Evolutionary conservation across 352 stramenopile species (phyloP), one percentile per base, ranked within the genome.

Genomic region (Blastocystis sp.): DNA sequence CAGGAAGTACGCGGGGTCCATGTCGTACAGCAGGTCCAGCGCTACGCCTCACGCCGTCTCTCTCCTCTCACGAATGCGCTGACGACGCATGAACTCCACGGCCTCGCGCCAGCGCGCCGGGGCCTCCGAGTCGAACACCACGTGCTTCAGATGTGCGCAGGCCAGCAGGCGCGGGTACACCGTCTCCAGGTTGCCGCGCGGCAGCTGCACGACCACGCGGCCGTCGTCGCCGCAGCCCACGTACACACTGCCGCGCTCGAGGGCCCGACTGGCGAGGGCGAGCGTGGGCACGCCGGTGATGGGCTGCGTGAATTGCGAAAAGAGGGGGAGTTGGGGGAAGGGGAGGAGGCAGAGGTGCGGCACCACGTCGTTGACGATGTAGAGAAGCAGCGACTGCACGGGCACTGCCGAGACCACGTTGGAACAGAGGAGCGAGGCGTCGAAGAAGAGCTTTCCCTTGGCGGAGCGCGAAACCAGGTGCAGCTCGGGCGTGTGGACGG

Each of bases 1-100:
- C 9, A 62, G 24, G 57, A 84, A 84, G 42, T 84, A 84, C 9
- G 4, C n/a, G 24, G 74, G 74, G 48, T 84, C 40, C 9, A 84
- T 61, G 66, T 84, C 74, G 45, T 84, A 84, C 21, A 84, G 34
- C 24, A 84, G 24, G 34, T 84, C 74, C 21, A 84, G 57, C 24
- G 74, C 74, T 84, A 84, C 17, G 24, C 6, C 2, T 84, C 6
- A 68, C 3, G 10, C 2, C 17, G 10, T 34, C 17, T 14, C 65
- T 4, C 4, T 10, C 48, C n/a, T 17, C 57, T n/a, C 14, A 84
- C 74, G 74, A 68, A 84, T 84, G n/a, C 74, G 74, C 38, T 84
- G 74, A 19, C 74, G 74, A 21, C 74, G 74, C 74, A 84, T 84
- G 34, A 84, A 52, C 40, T 84, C 74, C 38, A 84, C 74, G 21